Percentiles rank a stretch among this genome's conserved stretches.
Conservation (phyloP, 495 filamentous ascomycete genomes). For the Penicillium angulare region DNA sequence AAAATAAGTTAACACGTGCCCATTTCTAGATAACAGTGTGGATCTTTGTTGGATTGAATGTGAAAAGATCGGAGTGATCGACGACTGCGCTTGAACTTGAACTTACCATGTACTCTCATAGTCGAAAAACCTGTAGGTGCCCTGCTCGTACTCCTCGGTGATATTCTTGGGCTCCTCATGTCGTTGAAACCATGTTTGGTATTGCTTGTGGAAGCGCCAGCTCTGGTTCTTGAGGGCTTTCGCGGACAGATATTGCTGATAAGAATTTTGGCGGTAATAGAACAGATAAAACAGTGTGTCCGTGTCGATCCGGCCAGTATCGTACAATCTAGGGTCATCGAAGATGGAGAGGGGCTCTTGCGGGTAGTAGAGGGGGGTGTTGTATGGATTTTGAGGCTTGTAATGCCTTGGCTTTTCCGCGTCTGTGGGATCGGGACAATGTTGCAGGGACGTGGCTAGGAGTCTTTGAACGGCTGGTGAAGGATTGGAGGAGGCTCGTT, state of each 20-base stretch:
- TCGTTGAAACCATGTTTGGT: conserved; percentile 98
- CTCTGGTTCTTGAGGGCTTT: conserved; percentile 95
- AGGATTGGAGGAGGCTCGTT: conserved; percentile 49
- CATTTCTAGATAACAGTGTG: background rate
- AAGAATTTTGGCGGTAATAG: conserved; percentile 95
- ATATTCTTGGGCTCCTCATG: conserved; percentile 98
- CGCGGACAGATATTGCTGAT: conserved; percentile 94
- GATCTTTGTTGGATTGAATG: too few relatives aligned
- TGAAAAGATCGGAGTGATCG: too few relatives aligned
- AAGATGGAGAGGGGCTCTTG: conserved; percentile 88
- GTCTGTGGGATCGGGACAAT: conserved; percentile 72
- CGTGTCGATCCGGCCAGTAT: conserved; percentile 73
- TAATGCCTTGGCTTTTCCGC: conserved; percentile 80
- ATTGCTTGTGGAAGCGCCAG: conserved; percentile 99
- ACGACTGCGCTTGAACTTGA: too few relatives aligned
- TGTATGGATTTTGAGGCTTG: conserved; percentile 74
- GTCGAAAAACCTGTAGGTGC: conserved; percentile 98
- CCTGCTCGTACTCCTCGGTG: conserved; percentile 97
- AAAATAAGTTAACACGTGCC: conserved; percentile 13
- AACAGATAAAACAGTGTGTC: conserved; percentile 99
- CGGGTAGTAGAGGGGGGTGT: conserved; percentile 82
- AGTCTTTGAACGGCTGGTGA: conserved; percentile 68
- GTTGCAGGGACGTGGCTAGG: conserved; percentile 66
- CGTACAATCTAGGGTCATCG: conserved; percentile 84
- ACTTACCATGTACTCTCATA: conserved; percentile 98